Evolutionary conservation across 345 rosid genomes (phyloP), one percentile per base, ranked within the genome.

Genomic region (Streptanthus diversifolius): DNA sequence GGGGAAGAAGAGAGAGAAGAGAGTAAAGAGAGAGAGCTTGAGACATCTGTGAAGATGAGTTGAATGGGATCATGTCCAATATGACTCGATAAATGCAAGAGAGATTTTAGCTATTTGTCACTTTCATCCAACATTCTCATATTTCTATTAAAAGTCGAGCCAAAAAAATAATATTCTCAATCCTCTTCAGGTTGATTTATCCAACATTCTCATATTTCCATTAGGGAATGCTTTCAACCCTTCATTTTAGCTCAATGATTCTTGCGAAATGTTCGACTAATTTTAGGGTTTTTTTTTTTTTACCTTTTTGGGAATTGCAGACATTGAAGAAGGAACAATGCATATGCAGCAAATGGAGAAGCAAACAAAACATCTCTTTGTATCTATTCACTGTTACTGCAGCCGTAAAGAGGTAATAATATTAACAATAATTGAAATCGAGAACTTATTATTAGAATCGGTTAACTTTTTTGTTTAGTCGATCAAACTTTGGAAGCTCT

Each of bases 301-400:
- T 33, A 11, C 4, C 14, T 24, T 27, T 27, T 5, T 27, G 25
- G 30, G 9, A 18, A 67, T 39, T 77, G 80, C 66, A 71, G 80
- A 77, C 49, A 57, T 71, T 58, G 80, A 77, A 71, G 76, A 71
- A 19, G 80, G 76, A 39, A 5, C 15, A 5, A 11, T 25, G 24
- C 47, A 76, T 40, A 80, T 72, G 75, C 79, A 78, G 66, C 82
- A 72, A 15, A 57, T 77, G 5, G 90, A 91, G 66, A 88, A 83
- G 81, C 77, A 71, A 41, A 77, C 86, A 19, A 89, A 74, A 78
- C 93, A 95, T 43, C 85, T 95, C 57, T 90, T 95, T 79, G 80
- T 87, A 76, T 77, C 95, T 47, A 90, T 87, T 77, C 98, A 80
- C 36, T 91, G 96, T 78, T 95, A 76, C 27, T 90, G 98, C 63